Conservation (phyloP, 2,329 filamentous ascomycete genomes). For the Hypoxylon sp. region DNA sequence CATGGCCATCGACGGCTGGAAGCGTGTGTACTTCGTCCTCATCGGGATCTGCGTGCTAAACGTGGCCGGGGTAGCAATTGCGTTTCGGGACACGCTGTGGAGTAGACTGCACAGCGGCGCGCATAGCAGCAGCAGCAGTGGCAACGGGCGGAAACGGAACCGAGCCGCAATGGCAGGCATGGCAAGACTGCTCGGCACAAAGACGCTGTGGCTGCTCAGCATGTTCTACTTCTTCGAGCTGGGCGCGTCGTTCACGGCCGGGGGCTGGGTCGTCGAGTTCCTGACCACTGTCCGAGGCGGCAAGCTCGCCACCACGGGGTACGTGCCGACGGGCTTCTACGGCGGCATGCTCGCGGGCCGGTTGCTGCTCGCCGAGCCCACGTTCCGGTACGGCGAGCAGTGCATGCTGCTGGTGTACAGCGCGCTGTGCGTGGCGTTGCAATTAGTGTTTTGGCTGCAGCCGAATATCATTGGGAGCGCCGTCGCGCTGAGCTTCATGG, state of each 20-base stretch:
- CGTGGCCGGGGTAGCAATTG: constrained; percentile 61
- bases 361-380: constrained; percentile 71
- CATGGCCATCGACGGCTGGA: constrained; percentile 60
- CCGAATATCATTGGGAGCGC: constrained; percentile 71
- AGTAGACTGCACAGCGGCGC: constrained; percentile 43
- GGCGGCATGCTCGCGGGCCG: constrained; percentile 71
- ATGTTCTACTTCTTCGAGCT: constrained; percentile 76
- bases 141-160: constrained; percentile 48
- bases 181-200: constrained; percentile 60
- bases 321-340: constrained; percentile 73
- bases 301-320: constrained; percentile 66
- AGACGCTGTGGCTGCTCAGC: constrained; percentile 70
- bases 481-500: constrained; percentile 66
- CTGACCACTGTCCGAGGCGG: constrained; percentile 72
- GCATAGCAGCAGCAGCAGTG: not conserved
- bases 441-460: constrained; percentile 75
- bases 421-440: constrained; percentile 66
- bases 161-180: constrained; percentile 61
- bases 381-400: constrained; percentile 70
- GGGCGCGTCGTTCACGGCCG: constrained; percentile 68
- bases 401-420: constrained; percentile 71
- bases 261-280: constrained; percentile 76
- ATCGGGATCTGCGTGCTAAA: constrained; percentile 68
- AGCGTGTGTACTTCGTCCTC: constrained; percentile 70
- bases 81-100: constrained; percentile 65